Evolutionary conservation across 371 early-diverging fungal genomes (phyloP), one percentile per base, ranked within the genome.

Genomic region (Blastocladiella emersonii): DNA sequence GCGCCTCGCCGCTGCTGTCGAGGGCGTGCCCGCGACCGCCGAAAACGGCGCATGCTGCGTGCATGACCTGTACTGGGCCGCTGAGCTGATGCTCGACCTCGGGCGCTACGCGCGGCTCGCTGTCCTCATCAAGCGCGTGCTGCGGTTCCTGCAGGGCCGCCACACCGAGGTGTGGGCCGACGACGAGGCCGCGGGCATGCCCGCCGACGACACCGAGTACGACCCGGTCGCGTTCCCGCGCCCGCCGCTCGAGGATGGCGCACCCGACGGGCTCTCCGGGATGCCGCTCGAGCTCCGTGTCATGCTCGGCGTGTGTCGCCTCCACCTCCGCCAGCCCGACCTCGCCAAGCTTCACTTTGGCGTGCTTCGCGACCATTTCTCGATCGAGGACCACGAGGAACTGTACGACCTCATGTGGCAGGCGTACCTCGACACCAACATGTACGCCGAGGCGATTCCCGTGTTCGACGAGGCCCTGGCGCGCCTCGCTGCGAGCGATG

Each of bases 271-370:
- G 30, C 35, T 34, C 30, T 7, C 59, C 30, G 59, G 59, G 15
- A 17, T 59, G 59, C 59, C 59, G 32, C 59, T 59, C 27, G 37
- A 36, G 12, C 10, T 59, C 15, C 37, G 59, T 25, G 43, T 59
- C 2, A 35, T 41, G 17, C 25, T 59, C 21, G 59, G 59, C 30
- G 43, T 59, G 25, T 59, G 59, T 21, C 59, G 59, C 13, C 0
- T 59, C 15, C 27, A 43, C 10, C 25, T 35, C 19, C 30, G 43
- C 15, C 32, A 59, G 2, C 17, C 27, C 15, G 37, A 32, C 1
- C 35, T 25, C 13, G 59, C 36, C 37, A 21, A 34, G 59, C 27
- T 8, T 27, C 53, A 51, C 8, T 51, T 51, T 8, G 53, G 8
- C 27, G 21, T 44, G 10, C 3, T 21, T 3, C 3, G 10, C 45